Evolutionary conservation across 768 basidiomycete species (phyloP).

Genomic region (Kwoniella bestiolae): DNA sequence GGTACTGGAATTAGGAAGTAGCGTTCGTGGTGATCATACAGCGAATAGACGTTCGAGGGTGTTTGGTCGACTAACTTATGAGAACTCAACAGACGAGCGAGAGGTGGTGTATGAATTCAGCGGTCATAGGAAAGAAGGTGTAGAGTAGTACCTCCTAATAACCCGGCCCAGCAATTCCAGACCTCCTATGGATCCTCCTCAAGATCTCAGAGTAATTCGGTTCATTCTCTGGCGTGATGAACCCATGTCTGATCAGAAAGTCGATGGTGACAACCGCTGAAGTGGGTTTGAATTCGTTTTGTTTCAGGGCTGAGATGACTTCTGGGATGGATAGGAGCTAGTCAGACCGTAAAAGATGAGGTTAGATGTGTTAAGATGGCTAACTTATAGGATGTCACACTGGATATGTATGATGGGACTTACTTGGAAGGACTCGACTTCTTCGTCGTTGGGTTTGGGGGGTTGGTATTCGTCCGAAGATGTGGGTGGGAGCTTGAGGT

Average conservation of each 20-base stretch:
- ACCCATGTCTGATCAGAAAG: slow-evolving; percentile 82
- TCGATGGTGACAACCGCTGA: slow-evolving; percentile 89
- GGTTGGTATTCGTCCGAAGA: slow-evolving; percentile 59
- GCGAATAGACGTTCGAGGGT: no score
- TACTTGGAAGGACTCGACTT: slow-evolving; percentile 91
- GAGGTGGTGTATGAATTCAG: no score
- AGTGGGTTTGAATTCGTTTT: slow-evolving; percentile 85
- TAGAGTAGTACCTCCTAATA: no score
- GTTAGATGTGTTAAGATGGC: background rate
- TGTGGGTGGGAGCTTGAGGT: slow-evolving; percentile 68
- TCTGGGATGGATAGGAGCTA: slow-evolving; percentile 71
- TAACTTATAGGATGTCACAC: background rate
- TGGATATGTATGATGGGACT: slow-evolving; percentile 29
- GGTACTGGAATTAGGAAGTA: no score
- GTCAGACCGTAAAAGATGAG: background rate
- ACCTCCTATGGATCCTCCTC: slow-evolving; percentile 33
- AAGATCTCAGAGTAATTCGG: slow-evolving; percentile 75
- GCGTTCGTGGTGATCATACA: no score
- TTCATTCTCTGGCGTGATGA: slow-evolving; percentile 85
- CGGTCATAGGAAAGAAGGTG: no score
- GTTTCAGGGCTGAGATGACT: slow-evolving; percentile 69
- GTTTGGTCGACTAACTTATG: no score
- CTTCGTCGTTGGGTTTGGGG: slow-evolving; percentile 81
- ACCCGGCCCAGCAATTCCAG: slow-evolving; percentile 42
- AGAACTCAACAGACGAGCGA: no score